These are phyloP conservation scores for Aspergillus bridgeri DNA, from an alignment of 495 filamentous ascomycete species.

Conservation along the genomic window DNA sequence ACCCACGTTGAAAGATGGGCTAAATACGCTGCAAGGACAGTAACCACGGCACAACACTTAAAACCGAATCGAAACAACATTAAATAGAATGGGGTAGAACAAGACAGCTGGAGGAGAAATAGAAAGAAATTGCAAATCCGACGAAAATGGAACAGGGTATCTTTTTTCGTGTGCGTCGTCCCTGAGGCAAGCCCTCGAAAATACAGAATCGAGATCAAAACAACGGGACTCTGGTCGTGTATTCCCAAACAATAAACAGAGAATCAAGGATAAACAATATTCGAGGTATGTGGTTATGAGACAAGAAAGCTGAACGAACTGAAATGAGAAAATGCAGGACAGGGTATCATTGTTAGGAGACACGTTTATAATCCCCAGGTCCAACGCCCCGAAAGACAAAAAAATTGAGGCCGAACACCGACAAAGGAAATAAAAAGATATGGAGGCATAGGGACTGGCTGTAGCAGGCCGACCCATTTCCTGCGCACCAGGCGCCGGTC, in stretches of 20 bases:
- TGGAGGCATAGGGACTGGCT: slow-evolving; percentile 1
- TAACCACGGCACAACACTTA: not conserved
- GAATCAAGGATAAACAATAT: slow-evolving; percentile 10
- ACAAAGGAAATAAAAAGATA: slow-evolving; percentile 13
- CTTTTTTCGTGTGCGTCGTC: slow-evolving; percentile 40
- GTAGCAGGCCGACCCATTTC: not conserved
- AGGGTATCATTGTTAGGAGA: slow-evolving; percentile 49
- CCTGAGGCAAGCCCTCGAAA: slow-evolving; percentile 24
- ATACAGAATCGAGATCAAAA: slow-evolving; percentile 17
- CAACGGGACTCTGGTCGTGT: slow-evolving; percentile 18
- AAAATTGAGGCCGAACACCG: slow-evolving; percentile 22
- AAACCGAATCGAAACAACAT: not conserved
- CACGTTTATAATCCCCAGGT: slow-evolving; percentile 48
- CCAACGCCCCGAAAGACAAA: slow-evolving; percentile 36
- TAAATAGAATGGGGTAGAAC: not conserved
- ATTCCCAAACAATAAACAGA: slow-evolving; percentile 8
- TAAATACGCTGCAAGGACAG: not conserved
- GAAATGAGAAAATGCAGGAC: slow-evolving; percentile 22
- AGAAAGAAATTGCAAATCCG: slow-evolving; percentile 1
- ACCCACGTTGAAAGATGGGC: not conserved
- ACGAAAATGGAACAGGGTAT: slow-evolving; percentile 34
- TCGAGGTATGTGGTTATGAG: not conserved
- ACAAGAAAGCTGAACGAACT: slow-evolving; percentile 10
- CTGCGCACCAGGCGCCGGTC: slow-evolving; percentile 21
- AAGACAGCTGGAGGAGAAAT: not conserved